phyloP scores from a whole-genome alignment of 2,329 filamentous ascomycete genomes.

The Nannizziopsis barbatae region DNA sequence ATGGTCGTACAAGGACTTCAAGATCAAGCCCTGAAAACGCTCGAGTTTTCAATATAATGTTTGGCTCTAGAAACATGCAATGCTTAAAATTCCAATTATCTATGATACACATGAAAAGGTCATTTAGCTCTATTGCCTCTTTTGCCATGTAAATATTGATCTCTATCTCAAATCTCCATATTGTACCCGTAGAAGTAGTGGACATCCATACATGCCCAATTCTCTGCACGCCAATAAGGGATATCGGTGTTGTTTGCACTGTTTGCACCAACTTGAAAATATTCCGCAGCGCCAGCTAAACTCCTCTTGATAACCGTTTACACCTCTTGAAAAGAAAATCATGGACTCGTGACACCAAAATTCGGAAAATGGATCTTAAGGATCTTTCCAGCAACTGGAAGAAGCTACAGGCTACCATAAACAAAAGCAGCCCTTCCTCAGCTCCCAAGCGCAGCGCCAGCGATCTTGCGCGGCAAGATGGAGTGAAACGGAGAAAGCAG shows the following conservation, averaged over 20 bases:
- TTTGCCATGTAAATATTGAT: no score
- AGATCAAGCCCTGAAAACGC: constrained; percentile 30
- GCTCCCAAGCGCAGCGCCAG: constrained; percentile 9
- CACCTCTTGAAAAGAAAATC: not conserved
- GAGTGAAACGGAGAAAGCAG: constrained; percentile 14
- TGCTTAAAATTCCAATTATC: not conserved
- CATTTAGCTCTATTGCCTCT: no score
- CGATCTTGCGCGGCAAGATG: constrained; percentile 9
- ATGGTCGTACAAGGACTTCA: constrained; percentile 96
- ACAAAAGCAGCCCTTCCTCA: constrained; percentile 22
- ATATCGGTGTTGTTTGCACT: constrained; percentile 9
- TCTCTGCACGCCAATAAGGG: not conserved
- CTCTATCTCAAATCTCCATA: no score
- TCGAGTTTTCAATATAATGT: no score
- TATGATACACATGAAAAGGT: no score
- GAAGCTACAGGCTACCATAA: constrained; percentile 38
- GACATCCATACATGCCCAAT: no score
- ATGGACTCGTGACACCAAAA: constrained; percentile 14
- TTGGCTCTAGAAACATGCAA: not conserved
- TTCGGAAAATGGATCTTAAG: constrained; percentile 31
- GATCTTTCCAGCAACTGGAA: constrained; percentile 42
- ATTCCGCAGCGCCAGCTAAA: not conserved
- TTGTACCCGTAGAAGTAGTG: no score
- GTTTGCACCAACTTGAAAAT: constrained; percentile 12
- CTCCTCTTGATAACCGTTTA: not conserved